Evolutionary conservation across 805 yeast species (phyloP).

Genomic region (Ogataea zsoltii): DNA sequence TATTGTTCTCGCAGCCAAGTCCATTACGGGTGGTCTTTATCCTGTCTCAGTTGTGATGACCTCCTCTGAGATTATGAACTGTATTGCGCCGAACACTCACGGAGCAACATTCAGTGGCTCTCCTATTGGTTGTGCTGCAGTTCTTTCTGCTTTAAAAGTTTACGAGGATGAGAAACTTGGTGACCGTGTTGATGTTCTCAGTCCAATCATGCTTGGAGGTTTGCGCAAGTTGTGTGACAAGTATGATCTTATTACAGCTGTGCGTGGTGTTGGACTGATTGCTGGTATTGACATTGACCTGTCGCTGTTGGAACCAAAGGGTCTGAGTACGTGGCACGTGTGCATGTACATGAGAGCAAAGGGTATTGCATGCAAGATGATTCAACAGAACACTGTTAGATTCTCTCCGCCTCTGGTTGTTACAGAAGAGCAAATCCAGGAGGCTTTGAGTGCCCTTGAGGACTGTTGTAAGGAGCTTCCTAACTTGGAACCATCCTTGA

Average conservation of each 20-base stretch:
- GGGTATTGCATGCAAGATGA: conserved; percentile 30
- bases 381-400: conserved; percentile 24
- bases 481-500: too few species aligned
- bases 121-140: conserved; percentile 30
- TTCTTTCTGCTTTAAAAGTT: conserved; percentile 29
- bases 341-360: conserved; percentile 29
- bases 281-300: conserved; percentile 25
- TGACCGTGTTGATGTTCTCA: conserved; percentile 20
- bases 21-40: conserved; percentile 32
- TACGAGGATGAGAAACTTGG: conserved; percentile 28
- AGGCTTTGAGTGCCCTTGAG: conserved; percentile 19
- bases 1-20: conserved; percentile 30
- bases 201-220: conserved; percentile 23
- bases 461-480: conserved; percentile 21
- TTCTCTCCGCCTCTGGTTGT: conserved; percentile 26
- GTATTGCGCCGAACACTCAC: conserved; percentile 29
- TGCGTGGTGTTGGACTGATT: conserved; percentile 29
- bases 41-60: conserved; percentile 27
- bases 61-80: conserved; percentile 26
- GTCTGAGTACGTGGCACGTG: conserved; percentile 27
- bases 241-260: conserved; percentile 22
- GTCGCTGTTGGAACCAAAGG: conserved; percentile 11
- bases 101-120: conserved; percentile 33
- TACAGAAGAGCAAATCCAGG: conserved; percentile 20
- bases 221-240: conserved; percentile 14